Evolutionary conservation across 768 basidiomycete species (phyloP).

Genomic region (Harrya chromipes): DNA sequence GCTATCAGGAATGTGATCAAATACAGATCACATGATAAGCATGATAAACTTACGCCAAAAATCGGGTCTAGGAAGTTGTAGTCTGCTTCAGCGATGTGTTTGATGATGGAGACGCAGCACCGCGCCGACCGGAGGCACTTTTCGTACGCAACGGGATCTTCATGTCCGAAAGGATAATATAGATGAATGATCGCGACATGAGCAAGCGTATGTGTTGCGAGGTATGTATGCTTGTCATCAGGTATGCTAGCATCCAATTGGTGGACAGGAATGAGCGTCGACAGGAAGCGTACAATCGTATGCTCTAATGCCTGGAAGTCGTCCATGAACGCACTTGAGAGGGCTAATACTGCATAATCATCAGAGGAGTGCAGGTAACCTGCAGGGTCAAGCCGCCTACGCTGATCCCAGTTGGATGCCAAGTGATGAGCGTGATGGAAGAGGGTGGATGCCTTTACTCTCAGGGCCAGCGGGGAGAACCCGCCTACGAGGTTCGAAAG

Average conservation of each 20-base stretch:
- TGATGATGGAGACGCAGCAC: constrained; percentile 55
- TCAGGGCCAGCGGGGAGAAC: constrained; percentile 62
- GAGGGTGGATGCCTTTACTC: constrained; percentile 74
- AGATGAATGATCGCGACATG: constrained; percentile 66
- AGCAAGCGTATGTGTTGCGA: constrained; percentile 62
- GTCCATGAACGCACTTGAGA: constrained; percentile 48
- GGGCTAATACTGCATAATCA: constrained; percentile 38
- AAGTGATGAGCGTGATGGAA: constrained; percentile 66
- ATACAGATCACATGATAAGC: not conserved
- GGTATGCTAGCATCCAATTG: constrained; percentile 55
- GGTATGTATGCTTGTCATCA: constrained; percentile 57
- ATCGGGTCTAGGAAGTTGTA: constrained; percentile 75
- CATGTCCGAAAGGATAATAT: constrained; percentile 57
- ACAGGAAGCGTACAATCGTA: constrained; percentile 58
- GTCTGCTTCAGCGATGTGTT: constrained; percentile 60
- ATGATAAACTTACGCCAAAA: constrained; percentile 55
- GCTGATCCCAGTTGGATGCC: constrained; percentile 56
- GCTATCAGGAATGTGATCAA: constrained; percentile 36
- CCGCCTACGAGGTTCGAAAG: constrained; percentile 46
- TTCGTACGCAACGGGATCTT: constrained; percentile 58
- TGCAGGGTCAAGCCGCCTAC: constrained; percentile 38
- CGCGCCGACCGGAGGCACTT: constrained; percentile 67
- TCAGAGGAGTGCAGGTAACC: constrained; percentile 19
- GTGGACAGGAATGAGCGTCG: constrained; percentile 61
- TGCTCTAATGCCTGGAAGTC: constrained; percentile 62